phyloP scores from a whole-genome alignment of 306 rosid species.

The Casuarina equisetifolia region DNA sequence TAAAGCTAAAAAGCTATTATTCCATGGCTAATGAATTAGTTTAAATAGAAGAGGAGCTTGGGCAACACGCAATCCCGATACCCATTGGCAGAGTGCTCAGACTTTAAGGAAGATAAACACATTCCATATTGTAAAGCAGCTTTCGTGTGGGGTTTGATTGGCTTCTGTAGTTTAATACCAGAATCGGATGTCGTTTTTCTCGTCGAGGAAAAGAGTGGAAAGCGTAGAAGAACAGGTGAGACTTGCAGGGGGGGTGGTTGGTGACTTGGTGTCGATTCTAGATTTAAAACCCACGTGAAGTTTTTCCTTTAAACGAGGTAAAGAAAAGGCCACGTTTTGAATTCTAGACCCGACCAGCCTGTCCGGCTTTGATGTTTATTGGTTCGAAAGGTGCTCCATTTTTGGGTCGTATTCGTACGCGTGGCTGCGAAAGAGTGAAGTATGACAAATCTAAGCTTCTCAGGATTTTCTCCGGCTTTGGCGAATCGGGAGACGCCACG shows the following conservation, averaged over 20 bases:
- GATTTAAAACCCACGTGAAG: background rate
- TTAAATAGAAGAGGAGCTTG: background rate
- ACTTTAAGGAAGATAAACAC: background rate
- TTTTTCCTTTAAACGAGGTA: too few relatives aligned
- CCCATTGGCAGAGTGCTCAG: background rate
- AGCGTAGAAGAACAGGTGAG: background rate
- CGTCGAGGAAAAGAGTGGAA: background rate
- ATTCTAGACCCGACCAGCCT: background rate
- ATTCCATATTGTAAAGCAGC: background rate
- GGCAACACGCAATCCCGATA: background rate
- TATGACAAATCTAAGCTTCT: background rate
- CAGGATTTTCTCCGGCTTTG: background rate
- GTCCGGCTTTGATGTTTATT: background rate
- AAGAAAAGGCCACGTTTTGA: background rate
- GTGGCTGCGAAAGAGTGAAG: constrained; percentile 13
- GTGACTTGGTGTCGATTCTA: background rate
- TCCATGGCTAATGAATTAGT: background rate
- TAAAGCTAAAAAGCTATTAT: constrained; percentile 8
- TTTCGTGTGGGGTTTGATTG: background rate
- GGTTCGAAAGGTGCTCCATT: background rate
- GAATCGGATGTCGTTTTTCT: too few relatives aligned
- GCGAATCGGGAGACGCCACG: background rate
- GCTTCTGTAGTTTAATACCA: background rate
- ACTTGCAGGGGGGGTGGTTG: background rate
- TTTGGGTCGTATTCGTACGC: background rate